phyloP scores from a whole-genome alignment of 768 basidiomycete genomes.

The Sporobolomyces roseus region DNA sequence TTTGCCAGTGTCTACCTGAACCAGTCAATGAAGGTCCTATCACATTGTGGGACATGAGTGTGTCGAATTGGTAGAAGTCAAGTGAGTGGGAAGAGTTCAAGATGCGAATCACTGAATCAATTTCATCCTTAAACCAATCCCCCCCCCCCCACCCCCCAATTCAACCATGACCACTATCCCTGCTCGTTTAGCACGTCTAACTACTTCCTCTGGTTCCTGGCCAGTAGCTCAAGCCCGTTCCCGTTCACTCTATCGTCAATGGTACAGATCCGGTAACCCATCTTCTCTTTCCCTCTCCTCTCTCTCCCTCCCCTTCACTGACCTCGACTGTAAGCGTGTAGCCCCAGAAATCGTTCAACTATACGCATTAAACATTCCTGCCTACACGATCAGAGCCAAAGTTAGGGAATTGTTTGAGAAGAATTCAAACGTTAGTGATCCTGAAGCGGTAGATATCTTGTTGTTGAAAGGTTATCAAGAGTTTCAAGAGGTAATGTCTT shows the following conservation, averaged over 20 bases:
- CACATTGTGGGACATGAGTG: constrained; percentile 2
- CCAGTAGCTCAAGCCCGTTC: constrained; percentile 66
- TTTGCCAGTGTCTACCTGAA: constrained; percentile 73
- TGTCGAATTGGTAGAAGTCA: too few relatives aligned
- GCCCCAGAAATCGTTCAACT: constrained; percentile 81
- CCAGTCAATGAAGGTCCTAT: constrained; percentile 53
- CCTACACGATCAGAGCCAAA: constrained; percentile 69
- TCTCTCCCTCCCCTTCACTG: too few relatives aligned
- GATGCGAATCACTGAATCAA: not conserved
- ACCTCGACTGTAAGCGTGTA: constrained; percentile 4
- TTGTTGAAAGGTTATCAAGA: constrained; percentile 79
- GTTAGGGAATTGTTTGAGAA: constrained; percentile 83
- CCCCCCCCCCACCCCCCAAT: not conserved
- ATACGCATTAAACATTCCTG: constrained; percentile 72
- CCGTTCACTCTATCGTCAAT: constrained; percentile 79
- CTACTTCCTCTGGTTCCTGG: constrained; percentile 57
- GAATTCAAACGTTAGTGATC: constrained; percentile 75
- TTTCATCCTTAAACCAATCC: not conserved
- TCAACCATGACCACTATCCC: constrained; percentile 72
- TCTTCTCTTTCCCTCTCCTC: constrained; percentile 12
- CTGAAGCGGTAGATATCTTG: constrained; percentile 76
- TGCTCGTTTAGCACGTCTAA: constrained; percentile 70
- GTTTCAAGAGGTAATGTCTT: constrained; percentile 78
- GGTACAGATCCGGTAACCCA: constrained; percentile 73
- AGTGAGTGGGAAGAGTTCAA: not conserved